Base-by-base conservation (phyloP, 306 rosid species). In the Boehmeria nivea region DNA sequence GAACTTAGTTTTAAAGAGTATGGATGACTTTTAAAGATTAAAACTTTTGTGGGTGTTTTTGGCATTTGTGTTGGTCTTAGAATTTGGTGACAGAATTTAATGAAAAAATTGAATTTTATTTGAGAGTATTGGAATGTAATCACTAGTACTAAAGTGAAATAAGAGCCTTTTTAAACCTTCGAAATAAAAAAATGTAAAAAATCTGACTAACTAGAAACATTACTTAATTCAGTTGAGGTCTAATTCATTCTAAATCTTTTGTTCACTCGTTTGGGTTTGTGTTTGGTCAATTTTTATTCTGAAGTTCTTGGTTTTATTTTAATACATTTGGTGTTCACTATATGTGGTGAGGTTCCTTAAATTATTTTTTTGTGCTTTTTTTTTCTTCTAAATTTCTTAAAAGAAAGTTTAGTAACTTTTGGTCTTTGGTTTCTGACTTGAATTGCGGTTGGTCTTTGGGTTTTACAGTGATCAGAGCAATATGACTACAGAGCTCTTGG, bases 401-500 rank as follows among this genome's bases (percentile, higher is more conserved):
- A 53, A 18, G 9, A 1, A 54, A 28, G 4, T 14, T 7, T 12
- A 5, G 14, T 14, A 12, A 17, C 11, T 45, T 15, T 4, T 4
- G 3, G 16, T 45, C 10, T 22, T 60, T 20, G 13, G 20, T 33
- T 33, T 12, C 51, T 39, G 37, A 17, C 16, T 27, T 42, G 39
- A 27, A 37, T 33, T 43, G 51, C 53, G 56, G 48, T 61, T 56
- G 31, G 27, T 69, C 22, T 64, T 61, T 12, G 21, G 17, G 48
- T 47, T 28, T n/a, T 53, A 50, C 6, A 47, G 33, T 14, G n/a
- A 65, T 61, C 50, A 65, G 57, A 76, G 18, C 54, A 71, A 85
- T 73, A 85, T 75, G 93, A 34, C 74, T 63, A 66, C 81, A 0
- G 95, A 91, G 67, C 85, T 91, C 75, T 79, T 91, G 64, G 93